Evolutionary conservation across 805 yeast genomes (phyloP).

Genomic region (Pichia cabralensis): DNA sequence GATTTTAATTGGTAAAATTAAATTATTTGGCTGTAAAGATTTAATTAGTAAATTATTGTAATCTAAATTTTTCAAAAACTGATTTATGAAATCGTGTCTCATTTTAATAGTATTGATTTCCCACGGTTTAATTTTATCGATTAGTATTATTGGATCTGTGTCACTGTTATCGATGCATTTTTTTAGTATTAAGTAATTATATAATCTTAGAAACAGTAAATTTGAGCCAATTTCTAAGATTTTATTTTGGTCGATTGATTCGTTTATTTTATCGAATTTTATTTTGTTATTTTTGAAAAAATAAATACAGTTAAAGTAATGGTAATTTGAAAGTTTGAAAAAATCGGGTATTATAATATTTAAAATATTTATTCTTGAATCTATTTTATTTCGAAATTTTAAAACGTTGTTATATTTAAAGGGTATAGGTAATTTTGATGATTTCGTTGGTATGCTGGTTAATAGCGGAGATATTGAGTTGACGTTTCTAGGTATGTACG

Average conservation of each 20-base stretch:
- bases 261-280: neutral
- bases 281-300: slow-evolving; percentile 4
- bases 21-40: neutral
- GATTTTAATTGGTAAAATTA: slow-evolving; percentile 12
- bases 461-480: too few relatives aligned
- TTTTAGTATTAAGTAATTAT: slow-evolving; percentile 1
- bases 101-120: slow-evolving; percentile 5
- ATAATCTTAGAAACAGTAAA: slow-evolving; percentile 5
- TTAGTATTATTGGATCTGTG: neutral
- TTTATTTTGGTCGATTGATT: slow-evolving; percentile 4
- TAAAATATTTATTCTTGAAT: slow-evolving; percentile 16
- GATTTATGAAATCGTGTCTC: slow-evolving; percentile 16
- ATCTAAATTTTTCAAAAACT: slow-evolving; percentile 12
- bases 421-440: too few relatives aligned
- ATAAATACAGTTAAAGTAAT: slow-evolving; percentile 18
- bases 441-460: too few relatives aligned
- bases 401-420: slow-evolving; percentile 11
- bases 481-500: too few relatives aligned
- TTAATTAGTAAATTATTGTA: slow-evolving; percentile 5
- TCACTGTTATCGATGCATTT: slow-evolving; percentile 1
- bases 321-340: slow-evolving; percentile 13
- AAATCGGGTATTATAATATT: slow-evolving; percentile 16
- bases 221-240: slow-evolving; percentile 10
- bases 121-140: slow-evolving; percentile 1
- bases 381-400: slow-evolving; percentile 15